phyloP scores from a whole-genome alignment of 2,329 filamentous ascomycete genomes.

The Bretziella fagacearum region DNA sequence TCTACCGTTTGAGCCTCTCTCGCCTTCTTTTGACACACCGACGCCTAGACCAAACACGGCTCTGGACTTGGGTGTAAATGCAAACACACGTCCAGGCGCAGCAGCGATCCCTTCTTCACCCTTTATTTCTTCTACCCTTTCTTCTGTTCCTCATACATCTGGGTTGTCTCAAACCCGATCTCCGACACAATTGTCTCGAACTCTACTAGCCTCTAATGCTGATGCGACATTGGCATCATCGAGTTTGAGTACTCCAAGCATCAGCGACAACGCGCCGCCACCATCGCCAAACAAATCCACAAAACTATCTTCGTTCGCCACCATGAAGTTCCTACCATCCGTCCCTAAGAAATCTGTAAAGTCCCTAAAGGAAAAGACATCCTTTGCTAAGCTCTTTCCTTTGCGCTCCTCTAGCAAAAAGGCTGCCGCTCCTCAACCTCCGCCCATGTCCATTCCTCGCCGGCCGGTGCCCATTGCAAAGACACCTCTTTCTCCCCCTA shows the following conservation, averaged over 20 bases:
- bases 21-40: slow-evolving; percentile 1
- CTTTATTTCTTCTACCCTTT: not conserved
- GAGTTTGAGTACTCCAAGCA: not conserved
- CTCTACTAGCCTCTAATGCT: not conserved
- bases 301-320: slow-evolving; percentile 15
- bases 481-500: not conserved
- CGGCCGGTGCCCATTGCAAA: slow-evolving; percentile 20
- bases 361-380: slow-evolving; percentile 15
- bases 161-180: slow-evolving; percentile 9
- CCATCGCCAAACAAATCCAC: slow-evolving; percentile 4
- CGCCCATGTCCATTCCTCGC: slow-evolving; percentile 23
- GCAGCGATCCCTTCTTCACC: not conserved
- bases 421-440: slow-evolving; percentile 15
- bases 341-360: slow-evolving; percentile 14
- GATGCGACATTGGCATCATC: slow-evolving; percentile 3
- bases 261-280: not conserved
- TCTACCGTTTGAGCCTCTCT: slow-evolving; percentile 15
- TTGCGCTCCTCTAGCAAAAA: slow-evolving; percentile 14
- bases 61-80: not conserved
- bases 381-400: slow-evolving; percentile 18
- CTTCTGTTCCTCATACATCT: not conserved
- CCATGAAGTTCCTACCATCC: slow-evolving; percentile 14
- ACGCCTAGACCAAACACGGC: not conserved
- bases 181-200: slow-evolving; percentile 8
- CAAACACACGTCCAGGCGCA: not conserved